phyloP scores from a whole-genome alignment of 163 green algal species.

The Scenedesmus sp. region DNA sequence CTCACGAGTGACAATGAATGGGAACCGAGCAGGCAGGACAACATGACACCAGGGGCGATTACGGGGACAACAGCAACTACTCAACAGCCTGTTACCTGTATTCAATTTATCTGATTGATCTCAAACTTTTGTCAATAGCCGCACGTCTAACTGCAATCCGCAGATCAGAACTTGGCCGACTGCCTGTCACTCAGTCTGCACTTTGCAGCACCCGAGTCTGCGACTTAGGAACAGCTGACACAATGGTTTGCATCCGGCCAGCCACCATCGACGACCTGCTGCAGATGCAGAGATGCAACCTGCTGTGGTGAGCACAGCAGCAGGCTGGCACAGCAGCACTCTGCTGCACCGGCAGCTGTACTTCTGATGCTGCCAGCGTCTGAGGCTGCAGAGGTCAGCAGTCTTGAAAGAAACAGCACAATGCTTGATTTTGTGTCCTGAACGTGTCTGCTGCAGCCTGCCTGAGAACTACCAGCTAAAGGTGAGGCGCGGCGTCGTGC shows the following conservation, averaged over 20 bases:
- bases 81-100: not conserved
- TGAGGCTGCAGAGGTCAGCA: not conserved
- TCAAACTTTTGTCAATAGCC: not conserved
- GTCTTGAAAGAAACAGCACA: not conserved
- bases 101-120: not conserved
- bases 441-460: slow-evolving; percentile 65
- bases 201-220: not conserved
- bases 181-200: not conserved
- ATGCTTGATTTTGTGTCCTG: not conserved
- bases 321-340: not conserved
- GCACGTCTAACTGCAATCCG: not conserved
- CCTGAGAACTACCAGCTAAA: slow-evolving; percentile 99
- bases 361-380: not conserved
- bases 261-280: slow-evolving; percentile 95
- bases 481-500: slow-evolving; percentile 63
- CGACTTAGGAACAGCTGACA: not conserved
- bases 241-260: slow-evolving; percentile 96
- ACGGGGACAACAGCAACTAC: not conserved
- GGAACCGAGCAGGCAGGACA: not conserved
- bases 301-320: slow-evolving; percentile 84
- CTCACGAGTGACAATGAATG: not conserved
- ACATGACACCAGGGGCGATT: not conserved
- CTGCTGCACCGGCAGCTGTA: not conserved
- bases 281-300: slow-evolving; percentile 97
- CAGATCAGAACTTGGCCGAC: slow-evolving; percentile 4